Evolutionary conservation across 1,284 basidiomycete species (phyloP), one percentile per base, ranked within the genome.

Genomic region (Puccinia novopanici): DNA sequence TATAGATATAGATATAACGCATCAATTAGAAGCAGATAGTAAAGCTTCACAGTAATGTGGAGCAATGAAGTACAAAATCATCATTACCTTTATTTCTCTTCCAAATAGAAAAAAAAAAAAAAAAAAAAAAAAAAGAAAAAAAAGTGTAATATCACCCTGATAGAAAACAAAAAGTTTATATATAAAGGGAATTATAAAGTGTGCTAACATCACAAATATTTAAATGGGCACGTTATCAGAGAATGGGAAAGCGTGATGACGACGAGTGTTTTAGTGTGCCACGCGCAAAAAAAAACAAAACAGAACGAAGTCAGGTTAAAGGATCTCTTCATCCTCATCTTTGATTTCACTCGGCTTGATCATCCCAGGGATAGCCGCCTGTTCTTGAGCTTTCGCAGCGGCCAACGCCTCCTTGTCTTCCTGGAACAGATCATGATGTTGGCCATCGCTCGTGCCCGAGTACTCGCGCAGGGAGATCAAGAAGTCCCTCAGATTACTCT

Each of bases 281-380:
- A 57, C 6, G 6, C 55, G 27, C 22, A 57, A 57, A 57, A 19
- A 9, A 19, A 22, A 19, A 57, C n/a, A 57, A 30, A 57, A 57
- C 9, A 57, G 22, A 8, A 55, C 45, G 45, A 45, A n/a, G n/a
- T n/a, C 45, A 45, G 45, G 45, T 15, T 85, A 85, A 84, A 85
- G 85, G 52, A 83, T 63, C 37, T 94, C 92, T 85, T 93, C 92
- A 86, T 91, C 91, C 87, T 95, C 94, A 85, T 95, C 93, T 85
- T 88, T 86, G 81, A 96, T 86, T 87, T 95, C 93, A 83, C 92
- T 92, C 45, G 96, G 96, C 87, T 98, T 98, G 86, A 98, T 89
- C 93, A 99, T 94, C 78, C 97, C 97, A n/a, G 96, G 97, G 82
- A 99, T 94, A 83, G 93, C 90, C 89, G 92, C 92, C 24, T 98